A percentile compares a stretch with the other conserved stretches of the same genome.
Conservation (phyloP, 371 early-diverging fungal genomes). For the Batkoa obscura region DNA sequence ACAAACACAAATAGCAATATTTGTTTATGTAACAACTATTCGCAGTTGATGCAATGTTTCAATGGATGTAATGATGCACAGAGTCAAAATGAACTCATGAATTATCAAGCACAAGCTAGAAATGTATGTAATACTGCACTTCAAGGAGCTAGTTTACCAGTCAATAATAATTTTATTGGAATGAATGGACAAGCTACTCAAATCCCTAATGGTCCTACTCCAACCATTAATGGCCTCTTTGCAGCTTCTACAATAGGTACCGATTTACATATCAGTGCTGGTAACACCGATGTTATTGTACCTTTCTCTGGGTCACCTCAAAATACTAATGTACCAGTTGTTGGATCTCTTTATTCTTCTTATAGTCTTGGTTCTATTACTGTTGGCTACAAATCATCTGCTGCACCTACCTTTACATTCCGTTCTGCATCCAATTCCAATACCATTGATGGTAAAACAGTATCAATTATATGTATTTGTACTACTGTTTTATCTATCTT, state of each 20-base stretch:
- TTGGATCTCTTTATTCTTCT: neutral
- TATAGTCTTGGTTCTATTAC: neutral
- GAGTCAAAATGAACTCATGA: neutral
- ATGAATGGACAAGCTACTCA: neutral
- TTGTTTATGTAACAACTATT: neutral
- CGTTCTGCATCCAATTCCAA: too few species aligned
- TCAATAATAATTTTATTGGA: neutral
- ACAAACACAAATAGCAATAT: neutral
- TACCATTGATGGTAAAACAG: too few species aligned
- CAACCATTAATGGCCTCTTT: neutral
- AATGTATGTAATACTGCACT: neutral
- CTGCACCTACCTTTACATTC: too few species aligned
- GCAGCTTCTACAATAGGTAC: neutral
- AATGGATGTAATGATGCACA: neutral
- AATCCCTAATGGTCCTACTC: neutral
- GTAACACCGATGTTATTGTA: neutral
- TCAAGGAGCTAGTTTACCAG: neutral
- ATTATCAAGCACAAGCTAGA: neutral
- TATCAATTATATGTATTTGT: too few species aligned
- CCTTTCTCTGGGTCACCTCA: neutral
- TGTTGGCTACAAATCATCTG: neutral
- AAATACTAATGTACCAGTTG: neutral
- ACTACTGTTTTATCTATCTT: too few species aligned
- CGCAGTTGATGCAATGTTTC: neutral
- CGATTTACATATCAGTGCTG: neutral